These are phyloP conservation scores for Aschersonia sp. DNA, from an alignment of 2,329 filamentous ascomycete genomes.

Conservation along the genomic window DNA sequence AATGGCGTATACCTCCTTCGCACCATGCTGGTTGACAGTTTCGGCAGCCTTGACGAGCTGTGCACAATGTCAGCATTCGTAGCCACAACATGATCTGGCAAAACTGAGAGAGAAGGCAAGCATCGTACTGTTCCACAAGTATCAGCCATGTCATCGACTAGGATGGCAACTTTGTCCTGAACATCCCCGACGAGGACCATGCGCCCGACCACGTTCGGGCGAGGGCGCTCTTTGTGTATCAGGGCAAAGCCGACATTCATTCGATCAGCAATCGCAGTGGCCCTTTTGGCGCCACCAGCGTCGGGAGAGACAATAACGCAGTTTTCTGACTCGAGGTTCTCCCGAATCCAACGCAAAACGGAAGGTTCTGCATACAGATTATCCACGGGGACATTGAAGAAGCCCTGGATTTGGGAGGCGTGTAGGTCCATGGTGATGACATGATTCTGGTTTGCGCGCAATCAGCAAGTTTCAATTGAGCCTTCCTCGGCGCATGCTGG, in stretches of 20 bases:
- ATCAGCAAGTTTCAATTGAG: neutral
- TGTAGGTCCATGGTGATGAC: conserved; percentile 94
- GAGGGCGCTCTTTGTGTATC: conserved; percentile 90
- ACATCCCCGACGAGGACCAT: conserved; percentile 95
- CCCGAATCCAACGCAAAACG: conserved; percentile 78
- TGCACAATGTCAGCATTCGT: conserved; percentile 1
- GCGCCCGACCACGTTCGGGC: conserved; percentile 72
- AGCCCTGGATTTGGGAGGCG: conserved; percentile 86
- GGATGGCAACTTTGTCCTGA: conserved; percentile 77
- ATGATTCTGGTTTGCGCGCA: conserved; percentile 19
- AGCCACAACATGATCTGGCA: neutral
- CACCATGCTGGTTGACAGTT: conserved; percentile 75
- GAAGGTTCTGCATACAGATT: conserved; percentile 90
- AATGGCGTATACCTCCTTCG: conserved; percentile 79
- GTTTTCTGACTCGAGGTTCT: conserved; percentile 68
- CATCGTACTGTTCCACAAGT: conserved; percentile 61
- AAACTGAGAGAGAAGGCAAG: neutral
- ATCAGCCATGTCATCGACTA: conserved; percentile 97
- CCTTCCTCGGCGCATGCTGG: neutral
- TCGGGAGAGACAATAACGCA: conserved; percentile 92
- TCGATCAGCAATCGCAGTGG: conserved; percentile 83
- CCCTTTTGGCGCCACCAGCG: conserved; percentile 86
- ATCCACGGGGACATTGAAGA: conserved; percentile 69
- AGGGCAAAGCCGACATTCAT: conserved; percentile 83
- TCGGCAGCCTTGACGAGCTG: conserved; percentile 66